phyloP scores from a whole-genome alignment of 139 green algal genomes.

The Yamagishiella unicocca region DNA sequence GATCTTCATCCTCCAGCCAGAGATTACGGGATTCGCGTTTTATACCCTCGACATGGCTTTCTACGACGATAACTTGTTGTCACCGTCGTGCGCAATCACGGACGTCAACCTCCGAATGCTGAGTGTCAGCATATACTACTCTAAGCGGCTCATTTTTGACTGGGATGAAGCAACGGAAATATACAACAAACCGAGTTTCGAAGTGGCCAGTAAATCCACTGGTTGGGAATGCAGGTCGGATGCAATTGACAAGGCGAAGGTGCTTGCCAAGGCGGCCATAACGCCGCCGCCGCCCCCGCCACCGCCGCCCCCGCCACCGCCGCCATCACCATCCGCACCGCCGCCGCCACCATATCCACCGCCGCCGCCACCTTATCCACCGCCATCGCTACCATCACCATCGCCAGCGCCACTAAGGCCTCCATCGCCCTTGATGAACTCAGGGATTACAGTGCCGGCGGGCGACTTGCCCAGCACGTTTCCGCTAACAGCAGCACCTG shows the following conservation, averaged over 20 bases:
- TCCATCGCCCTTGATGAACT: too few species aligned
- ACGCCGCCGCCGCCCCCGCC: background rate
- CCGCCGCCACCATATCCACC: background rate
- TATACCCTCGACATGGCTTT: background rate
- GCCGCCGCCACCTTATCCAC: background rate
- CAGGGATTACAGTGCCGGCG: too few species aligned
- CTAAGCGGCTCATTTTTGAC: too few species aligned
- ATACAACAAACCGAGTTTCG: too few species aligned
- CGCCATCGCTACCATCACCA: background rate
- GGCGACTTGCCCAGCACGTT: too few species aligned
- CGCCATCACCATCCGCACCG: background rate
- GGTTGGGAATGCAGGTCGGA: too few species aligned
- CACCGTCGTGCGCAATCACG: background rate
- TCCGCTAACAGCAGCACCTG: too few species aligned
- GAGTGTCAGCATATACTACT: background rate
- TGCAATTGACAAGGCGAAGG: too few species aligned
- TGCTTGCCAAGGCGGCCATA: background rate
- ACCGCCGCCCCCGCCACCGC: background rate
- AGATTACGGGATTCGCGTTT: background rate
- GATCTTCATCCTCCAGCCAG: constrained; percentile 5
- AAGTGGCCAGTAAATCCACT: too few species aligned
- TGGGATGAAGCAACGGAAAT: too few species aligned
- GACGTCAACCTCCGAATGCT: background rate
- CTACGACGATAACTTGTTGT: background rate
- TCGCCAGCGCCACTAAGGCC: too few species aligned